phyloP scores from a whole-genome alignment of 176 grass and related monocot genomes.

The Oryza nivara region DNA sequence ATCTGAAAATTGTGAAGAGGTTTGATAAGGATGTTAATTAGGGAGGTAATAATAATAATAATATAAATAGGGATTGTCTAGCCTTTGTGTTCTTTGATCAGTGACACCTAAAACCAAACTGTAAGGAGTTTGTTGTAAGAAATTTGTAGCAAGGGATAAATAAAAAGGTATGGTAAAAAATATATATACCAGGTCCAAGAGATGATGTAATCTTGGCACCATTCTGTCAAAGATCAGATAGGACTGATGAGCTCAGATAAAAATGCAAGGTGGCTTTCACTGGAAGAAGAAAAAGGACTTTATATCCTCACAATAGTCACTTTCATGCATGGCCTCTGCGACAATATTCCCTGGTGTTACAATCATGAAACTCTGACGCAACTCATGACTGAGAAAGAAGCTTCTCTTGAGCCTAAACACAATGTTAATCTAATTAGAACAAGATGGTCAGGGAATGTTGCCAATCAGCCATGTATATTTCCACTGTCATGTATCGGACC shows the following conservation, averaged over 20 bases:
- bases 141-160: conserved; percentile 50
- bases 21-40: conserved; percentile 14
- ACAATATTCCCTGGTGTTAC: not conserved
- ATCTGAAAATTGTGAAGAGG: conserved; percentile 30
- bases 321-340: not conserved
- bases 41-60: conserved; percentile 19
- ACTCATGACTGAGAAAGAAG: not conserved
- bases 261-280: conserved; percentile 20
- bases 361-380: conserved; percentile 12
- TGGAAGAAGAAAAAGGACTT: conserved; percentile 5
- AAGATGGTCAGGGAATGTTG: not conserved
- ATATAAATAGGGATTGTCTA: conserved; percentile 31
- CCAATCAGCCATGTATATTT: not conserved
- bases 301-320: not conserved
- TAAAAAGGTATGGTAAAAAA: conserved; percentile 41
- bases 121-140: conserved; percentile 48
- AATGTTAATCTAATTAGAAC: not conserved
- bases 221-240: not conserved
- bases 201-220: conserved; percentile 7
- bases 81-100: conserved; percentile 37
- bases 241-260: not conserved
- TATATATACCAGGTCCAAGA: not conserved
- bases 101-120: conserved; percentile 24
- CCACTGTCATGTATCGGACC: not conserved
- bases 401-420: not conserved